phyloP scores from a whole-genome alignment of 2,329 filamentous ascomycete species.

The Colletotrichum eleusines region DNA sequence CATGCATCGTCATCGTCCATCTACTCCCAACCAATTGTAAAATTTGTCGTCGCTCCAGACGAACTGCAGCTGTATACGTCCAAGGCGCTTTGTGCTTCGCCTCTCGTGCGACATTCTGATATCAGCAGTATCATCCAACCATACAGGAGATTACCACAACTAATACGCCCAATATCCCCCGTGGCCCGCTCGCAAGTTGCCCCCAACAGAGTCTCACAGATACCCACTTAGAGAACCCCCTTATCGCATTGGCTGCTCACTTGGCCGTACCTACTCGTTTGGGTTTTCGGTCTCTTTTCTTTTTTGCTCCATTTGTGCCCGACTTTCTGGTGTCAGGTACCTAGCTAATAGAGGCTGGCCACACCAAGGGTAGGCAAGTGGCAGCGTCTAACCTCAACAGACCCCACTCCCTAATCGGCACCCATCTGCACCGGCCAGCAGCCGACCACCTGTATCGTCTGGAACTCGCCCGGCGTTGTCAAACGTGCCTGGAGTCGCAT shows the following conservation, averaged over 20 bases:
- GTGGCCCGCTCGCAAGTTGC: background rate
- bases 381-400: conserved; percentile 11
- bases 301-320: background rate
- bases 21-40: conserved; percentile 7
- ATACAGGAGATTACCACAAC: conserved; percentile 11
- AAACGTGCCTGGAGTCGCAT: background rate
- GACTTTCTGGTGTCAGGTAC: background rate
- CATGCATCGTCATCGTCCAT: background rate
- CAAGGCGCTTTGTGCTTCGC: background rate
- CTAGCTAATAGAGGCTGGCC: too few relatives aligned
- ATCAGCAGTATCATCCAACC: conserved; percentile 5
- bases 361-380: conserved; percentile 3
- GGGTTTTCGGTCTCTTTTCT: background rate
- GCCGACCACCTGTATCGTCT: conserved; percentile 21
- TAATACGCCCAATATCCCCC: too few relatives aligned
- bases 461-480: too few relatives aligned
- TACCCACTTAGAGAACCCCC: background rate
- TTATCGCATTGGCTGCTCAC: conserved; percentile 9
- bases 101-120: background rate
- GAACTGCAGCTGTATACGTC: conserved; percentile 15
- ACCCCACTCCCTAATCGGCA: background rate
- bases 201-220: background rate
- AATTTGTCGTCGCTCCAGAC: conserved; percentile 17
- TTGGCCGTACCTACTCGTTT: background rate
- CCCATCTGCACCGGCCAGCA: conserved; percentile 24